These are phyloP conservation scores for Amphirosellinia nigrospora DNA, from an alignment of 495 filamentous ascomycete genomes.

Conservation along the genomic window DNA sequence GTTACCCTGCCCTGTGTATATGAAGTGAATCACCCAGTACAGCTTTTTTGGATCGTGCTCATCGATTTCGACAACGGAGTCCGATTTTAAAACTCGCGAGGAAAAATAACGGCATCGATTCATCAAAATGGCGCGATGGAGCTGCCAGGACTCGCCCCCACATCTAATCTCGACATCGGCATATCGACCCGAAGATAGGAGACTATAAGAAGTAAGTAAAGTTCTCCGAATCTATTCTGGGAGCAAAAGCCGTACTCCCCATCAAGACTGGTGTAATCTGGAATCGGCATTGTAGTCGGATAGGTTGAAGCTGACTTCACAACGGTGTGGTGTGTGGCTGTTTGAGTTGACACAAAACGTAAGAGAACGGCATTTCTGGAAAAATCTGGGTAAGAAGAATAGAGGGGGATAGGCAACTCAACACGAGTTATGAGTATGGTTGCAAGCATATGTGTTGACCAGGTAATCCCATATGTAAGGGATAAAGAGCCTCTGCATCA, in stretches of 20 bases:
- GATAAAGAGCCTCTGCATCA: no score
- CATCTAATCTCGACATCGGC: neutral
- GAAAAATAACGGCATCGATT: neutral
- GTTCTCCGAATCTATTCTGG: neutral
- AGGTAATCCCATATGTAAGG: no score
- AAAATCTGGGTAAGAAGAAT: no score
- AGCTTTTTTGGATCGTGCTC: neutral
- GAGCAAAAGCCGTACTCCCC: neutral
- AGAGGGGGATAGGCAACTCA: no score
- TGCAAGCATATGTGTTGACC: no score
- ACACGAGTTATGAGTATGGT: no score
- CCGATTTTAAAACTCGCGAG: neutral
- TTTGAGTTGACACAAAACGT: neutral
- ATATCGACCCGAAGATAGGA: neutral
- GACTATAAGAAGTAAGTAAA: neutral
- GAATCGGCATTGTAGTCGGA: neutral
- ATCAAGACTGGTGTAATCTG: neutral
- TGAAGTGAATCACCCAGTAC: constrained; percentile 2
- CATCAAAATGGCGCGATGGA: neutral
- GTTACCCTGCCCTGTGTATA: neutral
- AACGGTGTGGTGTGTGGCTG: neutral
- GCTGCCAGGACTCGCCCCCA: neutral
- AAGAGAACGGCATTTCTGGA: no score
- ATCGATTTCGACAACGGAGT: neutral
- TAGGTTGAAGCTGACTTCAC: neutral